Base-by-base conservation (phyloP, 495 filamentous ascomycete species). In the Penicillium canariense region DNA sequence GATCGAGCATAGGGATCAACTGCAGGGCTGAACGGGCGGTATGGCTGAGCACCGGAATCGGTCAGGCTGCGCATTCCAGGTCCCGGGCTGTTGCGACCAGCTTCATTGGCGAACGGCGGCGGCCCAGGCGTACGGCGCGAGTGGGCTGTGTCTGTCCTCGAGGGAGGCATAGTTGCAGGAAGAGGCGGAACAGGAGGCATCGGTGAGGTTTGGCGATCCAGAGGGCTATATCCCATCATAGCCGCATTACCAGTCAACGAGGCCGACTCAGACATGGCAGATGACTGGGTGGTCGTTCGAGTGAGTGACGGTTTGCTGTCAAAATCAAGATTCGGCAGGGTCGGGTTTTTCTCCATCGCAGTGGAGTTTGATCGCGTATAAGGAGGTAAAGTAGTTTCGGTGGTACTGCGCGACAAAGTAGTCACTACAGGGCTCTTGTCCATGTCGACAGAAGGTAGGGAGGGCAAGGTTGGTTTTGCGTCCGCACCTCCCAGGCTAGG, bases 381-480 rank as follows among this genome's bases (percentile, higher is more conserved):
- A 12, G 78, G 63, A 0, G 87, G 83, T 14, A 91, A 66, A 1
- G 88, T 88, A 0, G 81, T 77, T 65, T 83, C 80, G 0, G 87
- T 90, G 10, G 87, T 84, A 45, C 81, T 84, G 46, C 88, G 80
- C 32, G 79, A 82, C 22, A 89, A 62, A 42, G 77, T 77, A 26
- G 83, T 78, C 75, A 85, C 82, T 25, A 71, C 60, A 0, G 84
- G 81, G 14, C 79, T 70, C 60, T 84, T 81, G 55, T 88, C 84
- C 34, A 62, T 54, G 26, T 84, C 76, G 11, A 89, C 51, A 5
- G 80, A 76, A 7, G 88, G 88, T 20, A 92, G 57, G 0, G 80
- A 77, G 5, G 88, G 88, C 23, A 92, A 55, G 0, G 87, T 91
- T 4, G 90, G 87, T 61, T 77, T 81, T 39, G 77, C 60, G 44